These are phyloP conservation scores for Pseudocercospora crystallina DNA, from an alignment of 2,329 filamentous ascomycete genomes.

Conservation along the genomic window DNA sequence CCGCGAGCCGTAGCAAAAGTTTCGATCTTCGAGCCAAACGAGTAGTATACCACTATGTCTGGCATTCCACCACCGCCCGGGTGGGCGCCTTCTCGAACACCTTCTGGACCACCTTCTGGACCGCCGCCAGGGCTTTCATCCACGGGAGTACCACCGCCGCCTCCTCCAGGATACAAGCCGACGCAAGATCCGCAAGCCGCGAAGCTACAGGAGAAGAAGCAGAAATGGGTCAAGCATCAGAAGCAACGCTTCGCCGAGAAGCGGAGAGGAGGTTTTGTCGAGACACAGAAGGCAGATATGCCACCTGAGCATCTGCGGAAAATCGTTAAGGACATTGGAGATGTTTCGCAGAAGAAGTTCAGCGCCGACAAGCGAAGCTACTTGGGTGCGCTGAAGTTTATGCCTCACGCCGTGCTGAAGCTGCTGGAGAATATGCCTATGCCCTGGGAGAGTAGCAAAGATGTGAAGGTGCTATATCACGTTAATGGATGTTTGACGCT, in stretches of 20 bases:
- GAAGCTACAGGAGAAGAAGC: slow-evolving; percentile 98
- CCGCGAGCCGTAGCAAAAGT: slow-evolving; percentile 25
- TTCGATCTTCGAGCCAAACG: slow-evolving; percentile 9
- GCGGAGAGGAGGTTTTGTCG: slow-evolving; percentile 91
- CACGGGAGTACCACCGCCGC: slow-evolving; percentile 54
- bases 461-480: slow-evolving; percentile 97
- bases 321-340: slow-evolving; percentile 96
- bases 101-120: slow-evolving; percentile 42
- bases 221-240: slow-evolving; percentile 92
- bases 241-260: slow-evolving; percentile 95
- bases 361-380: slow-evolving; percentile 98
- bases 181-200: slow-evolving; percentile 78
- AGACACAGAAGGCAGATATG: slow-evolving; percentile 98
- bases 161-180: slow-evolving; percentile 81
- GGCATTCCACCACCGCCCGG: slow-evolving; percentile 67
- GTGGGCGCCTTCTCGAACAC: slow-evolving; percentile 53
- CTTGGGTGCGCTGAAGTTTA: slow-evolving; percentile 95
- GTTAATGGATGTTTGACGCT: slow-evolving; percentile 96
- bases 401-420: slow-evolving; percentile 98
- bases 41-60: slow-evolving; percentile 47
- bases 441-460: slow-evolving; percentile 95
- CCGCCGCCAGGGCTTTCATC: slow-evolving; percentile 51
- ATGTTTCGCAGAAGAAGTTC: slow-evolving; percentile 99
- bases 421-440: slow-evolving; percentile 99
- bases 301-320: slow-evolving; percentile 97